Conservation (phyloP, 495 filamentous ascomycete genomes). For the Aspergillus kassunensis region DNA sequence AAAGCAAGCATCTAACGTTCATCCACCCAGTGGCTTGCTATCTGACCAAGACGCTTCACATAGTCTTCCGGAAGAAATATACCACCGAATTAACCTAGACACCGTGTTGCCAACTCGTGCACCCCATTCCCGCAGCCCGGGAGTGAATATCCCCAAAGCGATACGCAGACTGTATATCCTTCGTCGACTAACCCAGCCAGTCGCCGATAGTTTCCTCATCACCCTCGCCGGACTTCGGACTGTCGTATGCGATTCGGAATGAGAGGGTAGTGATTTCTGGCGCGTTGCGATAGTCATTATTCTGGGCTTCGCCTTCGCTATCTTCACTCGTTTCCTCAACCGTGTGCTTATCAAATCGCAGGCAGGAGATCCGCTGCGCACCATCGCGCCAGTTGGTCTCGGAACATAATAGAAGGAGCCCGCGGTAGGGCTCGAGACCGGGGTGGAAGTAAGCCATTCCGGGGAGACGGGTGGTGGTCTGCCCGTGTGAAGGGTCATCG, state of each 20-base stretch:
- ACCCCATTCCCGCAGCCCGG: conserved; percentile 3
- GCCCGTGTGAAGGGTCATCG: background rate
- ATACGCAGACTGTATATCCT: no score
- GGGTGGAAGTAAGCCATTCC: background rate
- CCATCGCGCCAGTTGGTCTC: background rate
- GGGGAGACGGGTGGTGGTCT: no score
- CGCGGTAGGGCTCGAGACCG: background rate
- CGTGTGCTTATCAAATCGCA: background rate
- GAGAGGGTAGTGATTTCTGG: background rate
- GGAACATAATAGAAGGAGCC: background rate
- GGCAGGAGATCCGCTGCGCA: background rate
- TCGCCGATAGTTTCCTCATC: background rate
- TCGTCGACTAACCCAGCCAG: background rate
- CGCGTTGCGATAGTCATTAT: no score
- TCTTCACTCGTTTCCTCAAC: no score
- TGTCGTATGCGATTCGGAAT: no score
- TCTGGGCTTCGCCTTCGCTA: no score
- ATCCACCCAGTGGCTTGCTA: no score
- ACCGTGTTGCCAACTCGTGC: conserved; percentile 8
- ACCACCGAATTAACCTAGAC: no score
- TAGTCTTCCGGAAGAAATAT: no score
- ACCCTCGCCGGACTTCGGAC: background rate
- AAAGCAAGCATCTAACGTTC: no score
- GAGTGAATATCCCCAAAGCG: background rate
- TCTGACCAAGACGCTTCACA: no score